phyloP scores from a whole-genome alignment of 176 grass and related monocot species.

The Rhynchospora pubera region DNA sequence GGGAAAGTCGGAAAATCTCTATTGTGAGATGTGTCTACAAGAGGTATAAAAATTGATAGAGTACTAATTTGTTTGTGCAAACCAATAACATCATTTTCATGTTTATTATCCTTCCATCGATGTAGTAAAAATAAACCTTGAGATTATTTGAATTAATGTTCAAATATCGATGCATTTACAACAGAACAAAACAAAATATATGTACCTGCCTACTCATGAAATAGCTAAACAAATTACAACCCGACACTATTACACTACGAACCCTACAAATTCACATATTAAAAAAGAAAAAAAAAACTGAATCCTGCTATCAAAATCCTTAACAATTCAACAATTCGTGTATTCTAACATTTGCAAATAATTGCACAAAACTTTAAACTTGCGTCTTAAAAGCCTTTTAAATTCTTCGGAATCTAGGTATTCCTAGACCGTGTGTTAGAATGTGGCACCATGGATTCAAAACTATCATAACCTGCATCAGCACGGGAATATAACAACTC shows the following conservation, averaged over 20 bases:
- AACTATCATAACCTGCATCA: slow-evolving; percentile 45
- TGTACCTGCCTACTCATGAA: slow-evolving; percentile 9
- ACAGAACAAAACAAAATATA: slow-evolving; percentile 1
- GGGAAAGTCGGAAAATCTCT: neutral
- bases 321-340: neutral
- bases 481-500: slow-evolving; percentile 50
- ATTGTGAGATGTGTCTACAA: neutral
- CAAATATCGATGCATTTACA: neutral
- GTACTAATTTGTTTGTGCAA: neutral
- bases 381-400: neutral
- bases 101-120: too few species aligned
- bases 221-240: neutral
- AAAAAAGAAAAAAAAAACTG: neutral
- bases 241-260: neutral
- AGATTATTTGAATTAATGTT: neutral
- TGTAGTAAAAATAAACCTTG: neutral
- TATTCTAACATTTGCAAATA: neutral
- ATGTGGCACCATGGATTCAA: slow-evolving; percentile 29
- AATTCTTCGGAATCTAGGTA: neutral
- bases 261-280: neutral
- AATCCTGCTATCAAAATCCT: slow-evolving; percentile 3
- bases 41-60: neutral
- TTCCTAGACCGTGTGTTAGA: neutral
- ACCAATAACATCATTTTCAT: neutral
- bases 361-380: neutral